A percentile compares a stretch with the other conserved stretches of the same genome.
These are phyloP conservation scores for Tolypocladium cylindrosporum DNA, from an alignment of 2,329 filamentous ascomycete species.

Conservation along the genomic window DNA sequence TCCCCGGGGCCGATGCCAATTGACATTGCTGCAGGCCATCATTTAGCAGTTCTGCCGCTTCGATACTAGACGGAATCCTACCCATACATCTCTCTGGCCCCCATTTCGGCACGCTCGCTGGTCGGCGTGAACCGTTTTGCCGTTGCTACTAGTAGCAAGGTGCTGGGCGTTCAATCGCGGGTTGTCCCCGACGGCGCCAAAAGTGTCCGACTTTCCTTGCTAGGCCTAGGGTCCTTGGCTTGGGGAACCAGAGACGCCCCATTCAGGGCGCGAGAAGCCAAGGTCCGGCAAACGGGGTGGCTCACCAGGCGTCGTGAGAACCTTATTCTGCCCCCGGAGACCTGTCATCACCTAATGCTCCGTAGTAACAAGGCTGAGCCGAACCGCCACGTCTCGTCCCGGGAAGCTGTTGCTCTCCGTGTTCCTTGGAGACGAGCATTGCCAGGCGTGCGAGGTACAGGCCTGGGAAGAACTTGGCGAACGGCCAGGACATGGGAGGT, in stretches of 20 bases:
- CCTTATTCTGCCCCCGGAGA: constrained; percentile 13
- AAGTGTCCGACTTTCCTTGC: not conserved
- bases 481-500: not conserved
- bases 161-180: not conserved
- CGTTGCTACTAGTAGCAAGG: not conserved
- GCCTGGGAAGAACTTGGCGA: not conserved
- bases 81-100: not conserved
- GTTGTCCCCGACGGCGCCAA: not conserved
- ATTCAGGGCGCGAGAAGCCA: not conserved
- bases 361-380: not conserved
- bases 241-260: not conserved
- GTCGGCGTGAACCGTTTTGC: not conserved
- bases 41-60: not conserved
- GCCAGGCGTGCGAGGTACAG: not conserved
- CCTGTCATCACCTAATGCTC: not conserved
- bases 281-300: not conserved
- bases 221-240: not conserved
- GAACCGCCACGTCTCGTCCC: not conserved
- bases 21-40: not conserved
- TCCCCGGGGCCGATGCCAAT: not conserved
- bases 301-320: constrained; percentile 12
- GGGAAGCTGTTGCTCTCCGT: not conserved
- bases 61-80: not conserved
- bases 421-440: not conserved
- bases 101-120: not conserved